These are phyloP conservation scores for Fraxinus americana DNA, from an alignment of 257 asterid genomes.

Conservation along the genomic window DNA sequence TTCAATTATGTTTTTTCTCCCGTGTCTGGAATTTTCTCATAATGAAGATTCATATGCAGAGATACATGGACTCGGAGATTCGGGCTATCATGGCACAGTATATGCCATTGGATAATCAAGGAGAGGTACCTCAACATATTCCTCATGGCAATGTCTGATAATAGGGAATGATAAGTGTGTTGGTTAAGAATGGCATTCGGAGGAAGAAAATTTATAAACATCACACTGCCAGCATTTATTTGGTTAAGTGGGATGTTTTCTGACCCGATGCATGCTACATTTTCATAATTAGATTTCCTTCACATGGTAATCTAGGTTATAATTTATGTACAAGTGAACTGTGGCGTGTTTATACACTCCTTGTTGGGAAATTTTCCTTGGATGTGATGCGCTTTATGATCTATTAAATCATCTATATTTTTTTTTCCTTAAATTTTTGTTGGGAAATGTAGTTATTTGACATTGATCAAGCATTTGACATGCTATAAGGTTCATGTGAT, in stretches of 20 bases:
- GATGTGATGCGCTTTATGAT: background rate
- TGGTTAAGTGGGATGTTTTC: slow-evolving; percentile 18
- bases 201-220: background rate
- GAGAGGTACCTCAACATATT: slow-evolving; percentile 59
- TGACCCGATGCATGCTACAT: background rate
- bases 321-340: background rate
- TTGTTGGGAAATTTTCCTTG: background rate
- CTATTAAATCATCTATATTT: background rate
- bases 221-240: slow-evolving; percentile 24
- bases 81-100: slow-evolving; percentile 97
- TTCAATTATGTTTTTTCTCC: background rate
- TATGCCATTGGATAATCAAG: slow-evolving; percentile 94
- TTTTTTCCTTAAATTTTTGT: background rate
- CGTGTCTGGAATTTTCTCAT: background rate
- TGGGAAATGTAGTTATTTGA: background rate
- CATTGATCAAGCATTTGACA: background rate
- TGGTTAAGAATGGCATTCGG: background rate
- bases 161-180: background rate
- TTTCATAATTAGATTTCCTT: background rate
- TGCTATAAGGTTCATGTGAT: background rate
- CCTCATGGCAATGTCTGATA: slow-evolving; percentile 47
- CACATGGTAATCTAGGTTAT: background rate
- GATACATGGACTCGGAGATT: slow-evolving; percentile 96
- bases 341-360: background rate
- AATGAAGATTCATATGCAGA: slow-evolving; percentile 43